A percentile compares a stretch with the other conserved stretches of the same genome.
Conservation (phyloP, 1,139 yeast species). For the Hanseniaspora gamundiae region DNA sequence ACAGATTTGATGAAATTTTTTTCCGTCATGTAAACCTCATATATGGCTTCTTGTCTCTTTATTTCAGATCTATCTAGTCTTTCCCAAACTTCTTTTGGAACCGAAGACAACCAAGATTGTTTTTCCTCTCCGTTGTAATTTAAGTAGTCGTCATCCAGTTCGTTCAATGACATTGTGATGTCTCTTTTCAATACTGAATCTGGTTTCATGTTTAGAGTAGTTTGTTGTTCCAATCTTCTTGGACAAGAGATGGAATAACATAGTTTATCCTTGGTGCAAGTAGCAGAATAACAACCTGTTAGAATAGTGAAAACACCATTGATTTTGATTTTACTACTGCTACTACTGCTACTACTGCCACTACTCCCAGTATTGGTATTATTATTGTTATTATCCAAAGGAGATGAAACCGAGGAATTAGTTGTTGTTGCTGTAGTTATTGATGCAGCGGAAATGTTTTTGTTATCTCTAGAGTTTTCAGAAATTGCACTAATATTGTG, state of each 20-base stretch:
- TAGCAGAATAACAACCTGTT: constrained; percentile 93
- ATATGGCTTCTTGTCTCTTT: constrained; percentile 89
- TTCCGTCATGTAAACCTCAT: constrained; percentile 88
- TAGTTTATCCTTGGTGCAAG: constrained; percentile 77
- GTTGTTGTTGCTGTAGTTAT: not conserved
- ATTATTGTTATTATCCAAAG: not conserved
- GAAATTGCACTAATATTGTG: no score
- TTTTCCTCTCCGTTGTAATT: constrained; percentile 43
- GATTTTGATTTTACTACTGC: constrained; percentile 28
- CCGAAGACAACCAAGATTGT: constrained; percentile 91
- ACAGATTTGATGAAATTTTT: constrained; percentile 90
- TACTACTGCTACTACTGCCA: not conserved
- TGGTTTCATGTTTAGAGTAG: constrained; percentile 77
- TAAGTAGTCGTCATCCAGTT: constrained; percentile 19
- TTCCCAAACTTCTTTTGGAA: constrained; percentile 68
- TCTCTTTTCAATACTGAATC: constrained; percentile 80
- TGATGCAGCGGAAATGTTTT: not conserved
- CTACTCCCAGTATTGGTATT: not conserved
- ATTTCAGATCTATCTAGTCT: constrained; percentile 73
- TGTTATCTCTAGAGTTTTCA: not conserved
- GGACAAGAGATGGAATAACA: constrained; percentile 99
- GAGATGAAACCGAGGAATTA: not conserved
- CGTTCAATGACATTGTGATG: constrained; percentile 55
- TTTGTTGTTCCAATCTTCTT: constrained; percentile 89
- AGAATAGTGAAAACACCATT: constrained; percentile 88